Evolutionary conservation across 2,329 filamentous ascomycete species (phyloP), one percentile per base, ranked within the genome.

Genomic region (Verticillium zaregamsianum): DNA sequence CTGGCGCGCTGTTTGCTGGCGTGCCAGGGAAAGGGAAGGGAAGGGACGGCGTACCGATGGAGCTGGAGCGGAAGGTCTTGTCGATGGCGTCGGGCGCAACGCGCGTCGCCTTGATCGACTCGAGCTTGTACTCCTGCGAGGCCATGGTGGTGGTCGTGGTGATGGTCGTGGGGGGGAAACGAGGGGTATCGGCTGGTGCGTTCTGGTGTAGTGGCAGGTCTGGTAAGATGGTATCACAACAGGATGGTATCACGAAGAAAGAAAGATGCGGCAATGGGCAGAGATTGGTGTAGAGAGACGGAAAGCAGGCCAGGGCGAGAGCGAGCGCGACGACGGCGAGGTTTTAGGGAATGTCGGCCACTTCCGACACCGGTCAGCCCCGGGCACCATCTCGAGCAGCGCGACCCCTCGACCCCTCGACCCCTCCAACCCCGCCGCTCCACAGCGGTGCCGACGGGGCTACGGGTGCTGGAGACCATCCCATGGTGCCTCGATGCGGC

Each of bases 31-130:
- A 11, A 33, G 28, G 55, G n/a, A 17, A 23, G 17, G 12, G 12
- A n/a, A 23, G 55, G 33, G 32, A 60, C 20, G 58, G 76, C 82
- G 68, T 72, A 88, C 86, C 86, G 67, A 88, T 87, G 69, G 78
- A 82, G 71, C 76, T 84, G 20, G 86, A 87, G 60, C 83, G 80
- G 69, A 89, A 88, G 32, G 83, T 86, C 68, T 76, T 76, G 73
- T 89, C 85, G 64, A 89, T 89, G 62, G 84, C 77, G 12, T 81
- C 80, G 25, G 84, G 73, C 37, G 79, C 72, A 59, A 89, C 71
- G 6, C 70, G 69, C 14, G 79, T 81, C 45, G 78, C 81, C 67
- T 79, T 72, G 69, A 87, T 79, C 66, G 78, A 70, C 63, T 86
- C 83, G n/a, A 87, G 74, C 68, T 82, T 79, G 71, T 88, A 88